These are phyloP conservation scores for Blastobotrys terrestris DNA, from an alignment of 805 yeast genomes.

Conservation along the genomic window DNA sequence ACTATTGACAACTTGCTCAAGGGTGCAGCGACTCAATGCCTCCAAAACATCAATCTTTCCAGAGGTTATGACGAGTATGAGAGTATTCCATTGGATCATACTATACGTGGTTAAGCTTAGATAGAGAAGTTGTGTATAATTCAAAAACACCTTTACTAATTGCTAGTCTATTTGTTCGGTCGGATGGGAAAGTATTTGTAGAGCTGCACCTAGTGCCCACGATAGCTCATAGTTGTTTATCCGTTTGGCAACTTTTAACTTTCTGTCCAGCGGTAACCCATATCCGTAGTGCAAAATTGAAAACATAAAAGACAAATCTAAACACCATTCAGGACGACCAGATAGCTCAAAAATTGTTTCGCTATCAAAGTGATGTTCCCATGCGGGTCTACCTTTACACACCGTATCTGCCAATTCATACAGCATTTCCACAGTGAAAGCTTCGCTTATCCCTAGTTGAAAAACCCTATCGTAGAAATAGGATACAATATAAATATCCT, in stretches of 20 bases:
- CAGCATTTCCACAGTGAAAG: constrained; percentile 81
- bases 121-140: background rate
- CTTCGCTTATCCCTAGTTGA: constrained; percentile 89
- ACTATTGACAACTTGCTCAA: constrained; percentile 92
- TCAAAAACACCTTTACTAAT: background rate
- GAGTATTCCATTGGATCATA: constrained; percentile 65
- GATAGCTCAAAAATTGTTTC: constrained; percentile 58
- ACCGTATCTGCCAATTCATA: constrained; percentile 74
- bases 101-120: constrained; percentile 21
- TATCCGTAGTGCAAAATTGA: constrained; percentile 88
- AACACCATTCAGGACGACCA: constrained; percentile 87
- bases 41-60: constrained; percentile 90
- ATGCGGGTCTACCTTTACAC: constrained; percentile 68
- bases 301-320: constrained; percentile 83
- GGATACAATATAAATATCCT: constrained; percentile 85
- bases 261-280: constrained; percentile 84
- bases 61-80: constrained; percentile 89
- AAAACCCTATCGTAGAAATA: constrained; percentile 91
- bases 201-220: constrained; percentile 95
- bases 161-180: background rate
- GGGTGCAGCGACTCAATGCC: constrained; percentile 98
- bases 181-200: constrained; percentile 7
- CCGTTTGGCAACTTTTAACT: constrained; percentile 82
- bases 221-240: constrained; percentile 86
- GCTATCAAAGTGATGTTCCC: constrained; percentile 34